Percentiles rank a stretch among this genome's conserved stretches.
These are phyloP conservation scores for Chrysophaeum taylorii DNA, from an alignment of 352 stramenopile genomes.

Conservation along the genomic window DNA sequence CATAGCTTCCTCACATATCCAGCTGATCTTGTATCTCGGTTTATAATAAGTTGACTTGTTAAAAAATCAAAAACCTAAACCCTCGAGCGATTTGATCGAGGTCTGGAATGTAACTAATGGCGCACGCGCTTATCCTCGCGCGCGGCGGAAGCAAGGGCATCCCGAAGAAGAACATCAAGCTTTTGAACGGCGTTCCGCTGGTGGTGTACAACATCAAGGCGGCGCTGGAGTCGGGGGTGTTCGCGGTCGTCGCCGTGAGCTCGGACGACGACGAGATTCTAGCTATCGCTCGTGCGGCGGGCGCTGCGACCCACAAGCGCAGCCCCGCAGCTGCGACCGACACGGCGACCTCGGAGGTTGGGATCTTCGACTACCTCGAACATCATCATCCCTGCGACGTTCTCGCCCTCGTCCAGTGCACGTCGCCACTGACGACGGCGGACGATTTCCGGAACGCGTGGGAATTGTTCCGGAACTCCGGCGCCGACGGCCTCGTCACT, in stretches of 20 bases:
- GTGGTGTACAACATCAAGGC: constrained; percentile 10
- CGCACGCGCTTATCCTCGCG: constrained; percentile 2
- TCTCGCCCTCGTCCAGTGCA: not conserved
- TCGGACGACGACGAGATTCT: constrained; percentile 1
- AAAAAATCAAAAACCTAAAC: no score
- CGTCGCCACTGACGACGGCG: not conserved
- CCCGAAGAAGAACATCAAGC: constrained; percentile 8
- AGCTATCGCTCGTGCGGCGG: not conserved
- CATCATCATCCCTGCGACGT: not conserved
- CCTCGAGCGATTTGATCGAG: no score
- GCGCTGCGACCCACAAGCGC: not conserved
- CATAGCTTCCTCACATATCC: no score
- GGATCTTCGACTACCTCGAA: constrained; percentile 4
- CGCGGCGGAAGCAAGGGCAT: constrained; percentile 4
- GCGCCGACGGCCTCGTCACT: not conserved
- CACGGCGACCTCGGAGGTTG: not conserved
- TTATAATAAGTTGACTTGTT: no score
- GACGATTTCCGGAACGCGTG: not conserved
- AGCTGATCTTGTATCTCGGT: no score
- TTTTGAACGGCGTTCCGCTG: constrained; percentile 3
- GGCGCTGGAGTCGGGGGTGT: not conserved
- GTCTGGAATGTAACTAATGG: no score
- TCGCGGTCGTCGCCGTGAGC: not conserved
- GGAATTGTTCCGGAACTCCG: not conserved
- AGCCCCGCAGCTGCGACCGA: not conserved